Percentiles rank a stretch among this genome's conserved stretches.
These are phyloP conservation scores for Aspergillus wentii DNA, from an alignment of 495 filamentous ascomycete species.

Conservation along the genomic window DNA sequence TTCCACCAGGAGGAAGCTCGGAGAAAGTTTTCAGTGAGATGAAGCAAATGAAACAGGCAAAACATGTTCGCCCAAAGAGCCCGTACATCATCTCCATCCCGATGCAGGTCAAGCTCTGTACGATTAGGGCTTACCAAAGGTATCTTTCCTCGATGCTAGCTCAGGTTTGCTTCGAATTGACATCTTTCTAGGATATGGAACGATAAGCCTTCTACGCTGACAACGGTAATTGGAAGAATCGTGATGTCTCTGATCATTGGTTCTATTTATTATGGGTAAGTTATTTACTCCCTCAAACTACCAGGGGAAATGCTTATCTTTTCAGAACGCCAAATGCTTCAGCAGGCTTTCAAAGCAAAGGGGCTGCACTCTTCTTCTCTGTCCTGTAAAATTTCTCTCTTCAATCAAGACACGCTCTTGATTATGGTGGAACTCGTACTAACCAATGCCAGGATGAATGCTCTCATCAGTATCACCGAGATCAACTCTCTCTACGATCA, in stretches of 20 bases:
- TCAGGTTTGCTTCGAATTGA: no score
- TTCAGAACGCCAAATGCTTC: slow-evolving; percentile 54
- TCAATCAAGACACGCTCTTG: slow-evolving; percentile 50
- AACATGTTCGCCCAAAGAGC: slow-evolving; percentile 36
- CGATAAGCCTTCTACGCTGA: slow-evolving; percentile 71
- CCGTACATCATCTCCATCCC: slow-evolving; percentile 42
- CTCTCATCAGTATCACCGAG: slow-evolving; percentile 51
- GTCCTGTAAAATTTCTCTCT: slow-evolving; percentile 58
- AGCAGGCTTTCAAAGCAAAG: slow-evolving; percentile 70
- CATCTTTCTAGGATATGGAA: slow-evolving; percentile 49
- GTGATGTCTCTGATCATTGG: slow-evolving; percentile 79
- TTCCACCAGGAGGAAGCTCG: slow-evolving; percentile 27
- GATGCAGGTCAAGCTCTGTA: slow-evolving; percentile 46
- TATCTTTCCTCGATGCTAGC: no score
- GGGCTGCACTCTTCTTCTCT: slow-evolving; percentile 84
- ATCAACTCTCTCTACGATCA: slow-evolving; percentile 58
- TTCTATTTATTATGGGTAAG: slow-evolving; percentile 76
- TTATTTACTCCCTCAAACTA: slow-evolving; percentile 22
- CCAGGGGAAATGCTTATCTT: slow-evolving; percentile 42
- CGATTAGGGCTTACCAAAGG: slow-evolving; percentile 48
- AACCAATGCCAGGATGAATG: slow-evolving; percentile 40
- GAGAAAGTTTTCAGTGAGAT: slow-evolving; percentile 26
- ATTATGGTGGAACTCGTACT: slow-evolving; percentile 54
- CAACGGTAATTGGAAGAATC: slow-evolving; percentile 73
- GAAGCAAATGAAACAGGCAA: slow-evolving; percentile 34